phyloP scores from a whole-genome alignment of 768 basidiomycete genomes.

The Russula sp. region DNA sequence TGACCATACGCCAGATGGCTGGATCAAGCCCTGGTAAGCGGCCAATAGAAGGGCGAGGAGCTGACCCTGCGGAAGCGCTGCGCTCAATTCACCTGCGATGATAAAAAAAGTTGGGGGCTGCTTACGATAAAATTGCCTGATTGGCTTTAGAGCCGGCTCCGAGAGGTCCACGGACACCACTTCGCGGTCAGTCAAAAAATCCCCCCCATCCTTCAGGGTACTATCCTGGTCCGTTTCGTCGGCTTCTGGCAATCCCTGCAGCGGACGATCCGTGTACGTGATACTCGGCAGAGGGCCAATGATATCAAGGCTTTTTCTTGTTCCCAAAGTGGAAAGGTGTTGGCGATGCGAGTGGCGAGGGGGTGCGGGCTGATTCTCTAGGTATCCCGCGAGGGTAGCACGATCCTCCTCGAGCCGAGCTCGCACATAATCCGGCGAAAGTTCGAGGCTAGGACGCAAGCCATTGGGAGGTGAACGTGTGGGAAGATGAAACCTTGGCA shows the following conservation, averaged over 20 bases:
- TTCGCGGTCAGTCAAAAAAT: background rate
- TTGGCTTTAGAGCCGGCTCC: background rate
- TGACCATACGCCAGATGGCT: conserved; percentile 44
- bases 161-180: background rate
- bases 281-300: background rate
- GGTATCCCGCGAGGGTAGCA: background rate
- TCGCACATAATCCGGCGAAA: conserved; percentile 9
- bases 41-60: conserved; percentile 11
- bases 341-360: background rate
- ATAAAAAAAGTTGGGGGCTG: background rate
- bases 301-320: background rate
- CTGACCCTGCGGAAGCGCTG: background rate
- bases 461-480: background rate
- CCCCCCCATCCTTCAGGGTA: conserved; percentile 11
- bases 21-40: conserved; percentile 30
- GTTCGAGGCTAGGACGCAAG: conserved; percentile 11
- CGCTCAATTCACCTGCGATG: background rate
- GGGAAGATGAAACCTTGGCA: conserved; percentile 16
- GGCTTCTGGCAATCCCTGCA: conserved; percentile 6
- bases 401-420: conserved; percentile 6
- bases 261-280: background rate
- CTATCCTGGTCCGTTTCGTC: conserved; percentile 2
- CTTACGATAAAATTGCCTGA: conserved; percentile 15
- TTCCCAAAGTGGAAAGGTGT: background rate
- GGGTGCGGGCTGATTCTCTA: background rate